Evolutionary conservation across 441 rosid genomes (phyloP).

Genomic region (Raphanus hybrid): DNA sequence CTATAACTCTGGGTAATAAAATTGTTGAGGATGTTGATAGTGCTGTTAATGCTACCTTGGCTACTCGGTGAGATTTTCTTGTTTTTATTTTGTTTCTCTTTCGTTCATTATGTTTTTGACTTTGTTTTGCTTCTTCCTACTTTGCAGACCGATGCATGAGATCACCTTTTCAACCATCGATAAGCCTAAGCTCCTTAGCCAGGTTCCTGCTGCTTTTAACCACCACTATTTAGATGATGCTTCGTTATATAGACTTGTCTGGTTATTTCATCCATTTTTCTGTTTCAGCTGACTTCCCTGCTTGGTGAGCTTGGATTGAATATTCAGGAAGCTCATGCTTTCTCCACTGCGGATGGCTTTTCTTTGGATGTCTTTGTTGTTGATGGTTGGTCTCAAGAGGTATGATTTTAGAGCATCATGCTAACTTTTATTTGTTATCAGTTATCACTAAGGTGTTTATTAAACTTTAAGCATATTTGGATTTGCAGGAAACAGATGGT

Average conservation of each 20-base stretch:
- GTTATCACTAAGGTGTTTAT: constrained; percentile 16
- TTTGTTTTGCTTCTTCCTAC: constrained; percentile 9
- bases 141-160: constrained; percentile 86
- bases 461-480: constrained; percentile 27
- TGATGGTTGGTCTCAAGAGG: constrained; percentile 94
- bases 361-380: constrained; percentile 90
- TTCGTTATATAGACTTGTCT: background rate
- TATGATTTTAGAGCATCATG: constrained; percentile 31
- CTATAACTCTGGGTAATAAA: constrained; percentile 54
- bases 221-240: background rate
- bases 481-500: constrained; percentile 67
- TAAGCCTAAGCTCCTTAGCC: constrained; percentile 82
- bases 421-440: constrained; percentile 6
- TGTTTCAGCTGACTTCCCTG: constrained; percentile 72
- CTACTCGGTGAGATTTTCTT: constrained; percentile 23
- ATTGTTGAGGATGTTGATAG: constrained; percentile 61
- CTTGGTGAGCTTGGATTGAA: constrained; percentile 86
- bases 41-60: constrained; percentile 50
- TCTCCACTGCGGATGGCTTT: constrained; percentile 83
- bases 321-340: constrained; percentile 95
- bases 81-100: background rate
- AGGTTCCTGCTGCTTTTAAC: constrained; percentile 57
- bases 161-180: constrained; percentile 89
- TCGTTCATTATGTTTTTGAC: background rate
- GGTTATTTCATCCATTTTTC: background rate